These are phyloP conservation scores for Fomitiporia mediterranea DNA, from an alignment of 1,284 basidiomycete species.

Conservation along the genomic window DNA sequence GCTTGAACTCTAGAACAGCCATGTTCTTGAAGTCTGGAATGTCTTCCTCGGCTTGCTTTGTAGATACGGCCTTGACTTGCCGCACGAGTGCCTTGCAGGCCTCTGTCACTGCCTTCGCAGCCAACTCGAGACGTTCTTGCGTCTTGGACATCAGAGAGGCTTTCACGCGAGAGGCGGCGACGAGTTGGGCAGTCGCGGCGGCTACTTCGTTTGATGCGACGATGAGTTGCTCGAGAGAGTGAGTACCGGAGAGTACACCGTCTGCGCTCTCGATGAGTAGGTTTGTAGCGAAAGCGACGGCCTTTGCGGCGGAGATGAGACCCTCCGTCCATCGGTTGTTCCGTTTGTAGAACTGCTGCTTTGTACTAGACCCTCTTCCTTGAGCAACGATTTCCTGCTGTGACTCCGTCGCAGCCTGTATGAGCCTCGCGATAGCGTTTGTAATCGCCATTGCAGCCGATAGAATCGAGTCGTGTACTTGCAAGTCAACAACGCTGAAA, in stretches of 20 bases:
- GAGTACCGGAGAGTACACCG: constrained; percentile 93
- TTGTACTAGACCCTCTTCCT: constrained; percentile 87
- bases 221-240: constrained; percentile 97
- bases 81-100: constrained; percentile 97
- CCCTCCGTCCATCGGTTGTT: constrained; percentile 99
- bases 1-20: constrained; percentile 96
- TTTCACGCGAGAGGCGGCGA: constrained; percentile 97
- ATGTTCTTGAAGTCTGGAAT: constrained; percentile 88
- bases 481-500: constrained; percentile 87
- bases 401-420: constrained; percentile 93
- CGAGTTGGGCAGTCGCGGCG: constrained; percentile 94
- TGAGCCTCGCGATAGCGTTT: constrained; percentile 90
- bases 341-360: constrained; percentile 98
- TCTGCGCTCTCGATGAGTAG: constrained; percentile 97
- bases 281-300: constrained; percentile 96
- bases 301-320: constrained; percentile 95
- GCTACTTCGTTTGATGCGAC: constrained; percentile 99
- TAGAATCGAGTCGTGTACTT: constrained; percentile 98
- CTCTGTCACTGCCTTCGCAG: constrained; percentile 96
- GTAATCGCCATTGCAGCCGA: constrained; percentile 93
- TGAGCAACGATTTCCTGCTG: constrained; percentile 98
- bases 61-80: constrained; percentile 94
- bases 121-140: constrained; percentile 92
- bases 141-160: constrained; percentile 98
- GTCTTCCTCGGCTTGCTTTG: constrained; percentile 76